A percentile compares a stretch with the other conserved stretches of the same genome.
Conservation (phyloP, 2,329 filamentous ascomycete species). For the Nemania sp. region DNA sequence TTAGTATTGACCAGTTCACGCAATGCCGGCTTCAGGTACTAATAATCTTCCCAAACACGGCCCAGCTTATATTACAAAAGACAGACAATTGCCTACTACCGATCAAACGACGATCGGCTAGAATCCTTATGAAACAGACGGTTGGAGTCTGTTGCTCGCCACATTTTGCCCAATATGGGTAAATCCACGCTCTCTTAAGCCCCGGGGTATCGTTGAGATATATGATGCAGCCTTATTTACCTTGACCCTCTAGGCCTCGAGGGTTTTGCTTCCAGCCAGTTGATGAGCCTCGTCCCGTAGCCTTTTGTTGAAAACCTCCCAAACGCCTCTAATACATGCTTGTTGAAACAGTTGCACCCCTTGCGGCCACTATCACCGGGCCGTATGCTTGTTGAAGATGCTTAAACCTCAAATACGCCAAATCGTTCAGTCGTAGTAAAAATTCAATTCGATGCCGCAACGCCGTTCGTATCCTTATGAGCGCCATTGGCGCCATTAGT, state of each 20-base stretch:
- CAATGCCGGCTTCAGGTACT: neutral
- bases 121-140: slow-evolving; percentile 19
- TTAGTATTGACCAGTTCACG: slow-evolving; percentile 6
- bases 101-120: neutral
- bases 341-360: slow-evolving; percentile 38
- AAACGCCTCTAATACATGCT: slow-evolving; percentile 40
- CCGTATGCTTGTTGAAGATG: slow-evolving; percentile 41
- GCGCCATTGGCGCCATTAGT: slow-evolving; percentile 36
- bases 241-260: slow-evolving; percentile 33
- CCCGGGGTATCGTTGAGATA: slow-evolving; percentile 50
- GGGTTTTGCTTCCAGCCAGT: slow-evolving; percentile 19
- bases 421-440: slow-evolving; percentile 29
- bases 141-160: slow-evolving; percentile 27
- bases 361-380: slow-evolving; percentile 14
- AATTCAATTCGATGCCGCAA: slow-evolving; percentile 26
- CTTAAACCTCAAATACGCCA: slow-evolving; percentile 41
- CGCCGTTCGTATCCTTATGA: slow-evolving; percentile 33
- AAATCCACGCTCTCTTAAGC: slow-evolving; percentile 22
- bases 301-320: slow-evolving; percentile 42
- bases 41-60: slow-evolving; percentile 1
- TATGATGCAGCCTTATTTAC: slow-evolving; percentile 39
- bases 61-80: neutral
- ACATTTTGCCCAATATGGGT: slow-evolving; percentile 11
- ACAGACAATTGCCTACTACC: neutral
- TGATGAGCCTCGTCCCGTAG: slow-evolving; percentile 33